Evolutionary conservation across 2,329 filamentous ascomycete genomes (phyloP), one percentile per base, ranked within the genome.

Genomic region (Thermothelomyces thermophilus): DNA sequence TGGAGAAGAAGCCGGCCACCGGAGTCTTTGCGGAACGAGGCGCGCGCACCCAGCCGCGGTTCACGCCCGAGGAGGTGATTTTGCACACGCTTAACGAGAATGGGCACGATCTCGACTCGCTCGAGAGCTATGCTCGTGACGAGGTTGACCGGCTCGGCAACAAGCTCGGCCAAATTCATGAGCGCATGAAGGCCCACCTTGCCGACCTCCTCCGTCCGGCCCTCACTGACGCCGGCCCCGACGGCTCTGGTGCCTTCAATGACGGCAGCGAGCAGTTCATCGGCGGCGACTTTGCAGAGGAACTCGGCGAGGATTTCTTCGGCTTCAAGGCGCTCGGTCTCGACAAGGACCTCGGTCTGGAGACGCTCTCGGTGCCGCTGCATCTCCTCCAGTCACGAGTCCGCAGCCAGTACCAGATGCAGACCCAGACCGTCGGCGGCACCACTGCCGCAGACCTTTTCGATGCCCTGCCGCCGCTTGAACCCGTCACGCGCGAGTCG

Each of bases 271-370:
- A 98, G 57, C 93, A 97, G 64, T 98, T 97, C 60, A 84, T 96
- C 41, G 89, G 87, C 40, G 93, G 93, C 54, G 93, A 98, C 67
- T 98, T 98, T 66, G 93, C 93, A 0, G 93, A 96, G 65, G 93
- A 98, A 60, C 86, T 98, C 11, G 91, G 90, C 54, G 93, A 98
- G 72, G 93, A 98, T 70, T 98, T 96, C 78, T 98, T 98, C 63
- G 93, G 93, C 24, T 97, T 98, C 79, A 90, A 90, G 64, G 90
- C 95, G 53, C 80, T 98, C 40, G 93, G 93, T 37, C 77, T 98
- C 51, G 90, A 95, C 62, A 85, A 83, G 60, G 93, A 98, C 65
- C 86, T 97, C 64, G 90, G 90, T 16, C 76, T 93, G 54, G 84
- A 91, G 28, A 86, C 86, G 58, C 80, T 97, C 54, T 90, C 87